These are phyloP conservation scores for Fusarium sp. DNA, from an alignment of 2,329 filamentous ascomycete species.

Conservation along the genomic window DNA sequence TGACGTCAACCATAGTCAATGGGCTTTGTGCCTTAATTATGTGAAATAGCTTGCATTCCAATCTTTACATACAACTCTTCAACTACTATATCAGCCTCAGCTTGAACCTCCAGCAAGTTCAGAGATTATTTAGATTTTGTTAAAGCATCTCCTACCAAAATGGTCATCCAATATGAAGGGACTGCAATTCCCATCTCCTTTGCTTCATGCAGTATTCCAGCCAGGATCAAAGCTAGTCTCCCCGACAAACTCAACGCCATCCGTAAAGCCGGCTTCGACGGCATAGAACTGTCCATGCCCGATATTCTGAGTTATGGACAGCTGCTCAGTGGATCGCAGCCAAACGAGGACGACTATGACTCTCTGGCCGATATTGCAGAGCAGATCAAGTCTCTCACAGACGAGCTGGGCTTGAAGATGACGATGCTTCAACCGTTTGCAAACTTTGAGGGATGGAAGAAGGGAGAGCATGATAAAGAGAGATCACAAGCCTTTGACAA, in stretches of 20 bases:
- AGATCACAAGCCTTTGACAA: constrained; percentile 69
- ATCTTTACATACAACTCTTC: background rate
- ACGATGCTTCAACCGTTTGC: constrained; percentile 80
- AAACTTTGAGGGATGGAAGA: constrained; percentile 79
- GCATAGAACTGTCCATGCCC: constrained; percentile 78
- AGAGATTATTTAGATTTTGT: no score
- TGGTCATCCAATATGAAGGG: constrained; percentile 20
- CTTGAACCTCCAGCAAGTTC: accelerated
- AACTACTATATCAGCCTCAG: accelerated
- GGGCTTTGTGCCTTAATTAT: background rate
- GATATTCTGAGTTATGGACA: constrained; percentile 72
- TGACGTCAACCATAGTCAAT: constrained; percentile 26
- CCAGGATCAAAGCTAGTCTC: constrained; percentile 58
- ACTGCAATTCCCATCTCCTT: constrained; percentile 48
- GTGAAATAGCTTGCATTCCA: no score
- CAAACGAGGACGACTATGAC: constrained; percentile 67
- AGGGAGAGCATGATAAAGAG: constrained; percentile 58
- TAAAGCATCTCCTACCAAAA: background rate
- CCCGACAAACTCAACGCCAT: constrained; percentile 70
- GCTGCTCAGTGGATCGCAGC: constrained; percentile 58
- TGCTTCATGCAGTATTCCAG: constrained; percentile 65
- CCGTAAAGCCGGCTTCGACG: constrained; percentile 70
- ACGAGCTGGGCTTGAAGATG: constrained; percentile 64
- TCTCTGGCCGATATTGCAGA: constrained; percentile 63
- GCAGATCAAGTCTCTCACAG: constrained; percentile 63